Evolutionary conservation across 805 yeast genomes (phyloP).

Genomic region (Candida chauliodis): DNA sequence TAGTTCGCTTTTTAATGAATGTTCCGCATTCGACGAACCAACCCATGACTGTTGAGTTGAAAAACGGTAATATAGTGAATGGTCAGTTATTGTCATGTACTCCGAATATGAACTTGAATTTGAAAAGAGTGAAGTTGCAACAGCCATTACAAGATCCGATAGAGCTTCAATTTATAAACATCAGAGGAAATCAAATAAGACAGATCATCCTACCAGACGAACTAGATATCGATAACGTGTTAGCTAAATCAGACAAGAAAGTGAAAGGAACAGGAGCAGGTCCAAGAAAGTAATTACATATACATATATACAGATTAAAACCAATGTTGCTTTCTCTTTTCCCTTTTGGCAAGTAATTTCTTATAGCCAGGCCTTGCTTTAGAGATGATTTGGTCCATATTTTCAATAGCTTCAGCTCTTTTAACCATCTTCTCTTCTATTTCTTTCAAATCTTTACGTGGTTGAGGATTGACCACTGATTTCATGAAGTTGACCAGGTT

Average conservation of each 20-base stretch:
- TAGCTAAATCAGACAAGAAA: conserved; percentile 49
- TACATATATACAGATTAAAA: conserved; percentile 12
- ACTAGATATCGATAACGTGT: conserved; percentile 62
- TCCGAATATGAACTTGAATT: conserved; percentile 85
- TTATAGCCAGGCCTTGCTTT: conserved; percentile 53
- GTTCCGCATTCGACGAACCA: conserved; percentile 62
- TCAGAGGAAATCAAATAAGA: conserved; percentile 87
- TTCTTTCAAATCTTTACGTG: conserved; percentile 74
- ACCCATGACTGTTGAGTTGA: conserved; percentile 85
- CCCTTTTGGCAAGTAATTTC: conserved; percentile 35
- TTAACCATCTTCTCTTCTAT: conserved; percentile 54
- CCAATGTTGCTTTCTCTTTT: conserved; percentile 35
- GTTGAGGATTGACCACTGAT: conserved; percentile 77
- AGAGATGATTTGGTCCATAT: conserved; percentile 62
- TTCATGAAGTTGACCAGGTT: conserved; percentile 63
- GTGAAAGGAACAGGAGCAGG: conserved; percentile 44
- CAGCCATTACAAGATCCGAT: conserved; percentile 67
- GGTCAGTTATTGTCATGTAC: conserved; percentile 84
- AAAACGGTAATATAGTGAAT: conserved; percentile 82
- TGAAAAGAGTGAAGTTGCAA: conserved; percentile 78
- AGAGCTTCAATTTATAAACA: conserved; percentile 70
- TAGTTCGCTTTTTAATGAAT: conserved; percentile 78
- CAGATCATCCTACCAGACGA: conserved; percentile 83
- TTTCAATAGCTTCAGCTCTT: conserved; percentile 62
- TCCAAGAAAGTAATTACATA: conserved; percentile 16